phyloP scores from a whole-genome alignment of 1,284 basidiomycete species.

The Earliella scabrosa region DNA sequence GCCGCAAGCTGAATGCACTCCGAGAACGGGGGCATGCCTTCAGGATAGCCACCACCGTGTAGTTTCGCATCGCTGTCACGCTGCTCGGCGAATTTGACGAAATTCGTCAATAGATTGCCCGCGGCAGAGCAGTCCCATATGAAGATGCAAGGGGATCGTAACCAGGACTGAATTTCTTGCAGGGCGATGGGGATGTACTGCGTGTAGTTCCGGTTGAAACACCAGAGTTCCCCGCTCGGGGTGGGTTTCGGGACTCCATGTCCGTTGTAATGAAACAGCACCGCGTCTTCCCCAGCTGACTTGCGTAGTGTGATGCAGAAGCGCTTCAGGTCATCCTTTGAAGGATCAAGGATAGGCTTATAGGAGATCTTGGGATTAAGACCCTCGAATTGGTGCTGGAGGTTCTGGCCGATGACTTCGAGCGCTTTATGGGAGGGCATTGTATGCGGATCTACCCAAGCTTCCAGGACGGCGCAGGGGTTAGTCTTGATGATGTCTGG shows the following conservation, averaged over 20 bases:
- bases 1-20: constrained; percentile 97
- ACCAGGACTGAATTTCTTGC: constrained; percentile 91
- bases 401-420: constrained; percentile 88
- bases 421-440: constrained; percentile 89
- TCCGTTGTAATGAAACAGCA: constrained; percentile 98
- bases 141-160: constrained; percentile 94
- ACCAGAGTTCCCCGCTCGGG: constrained; percentile 96
- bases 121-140: constrained; percentile 99
- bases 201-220: constrained; percentile 97
- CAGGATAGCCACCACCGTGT: constrained; percentile 61
- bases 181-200: constrained; percentile 98
- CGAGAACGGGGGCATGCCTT: constrained; percentile 75
- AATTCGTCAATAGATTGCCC: constrained; percentile 92
- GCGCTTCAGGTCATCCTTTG: constrained; percentile 92
- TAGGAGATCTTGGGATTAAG: constrained; percentile 91
- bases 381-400: constrained; percentile 96
- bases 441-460: constrained; percentile 96
- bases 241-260: constrained; percentile 99
- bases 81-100: constrained; percentile 85
- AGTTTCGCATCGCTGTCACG: constrained; percentile 80
- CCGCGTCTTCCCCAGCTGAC: constrained; percentile 92
- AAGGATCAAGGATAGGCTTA: constrained; percentile 93
- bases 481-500: constrained; percentile 98
- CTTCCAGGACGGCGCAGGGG: constrained; percentile 94
- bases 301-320: constrained; percentile 88